Evolutionary conservation across 805 yeast genomes (phyloP).

Genomic region (Starmerella asiatica): DNA sequence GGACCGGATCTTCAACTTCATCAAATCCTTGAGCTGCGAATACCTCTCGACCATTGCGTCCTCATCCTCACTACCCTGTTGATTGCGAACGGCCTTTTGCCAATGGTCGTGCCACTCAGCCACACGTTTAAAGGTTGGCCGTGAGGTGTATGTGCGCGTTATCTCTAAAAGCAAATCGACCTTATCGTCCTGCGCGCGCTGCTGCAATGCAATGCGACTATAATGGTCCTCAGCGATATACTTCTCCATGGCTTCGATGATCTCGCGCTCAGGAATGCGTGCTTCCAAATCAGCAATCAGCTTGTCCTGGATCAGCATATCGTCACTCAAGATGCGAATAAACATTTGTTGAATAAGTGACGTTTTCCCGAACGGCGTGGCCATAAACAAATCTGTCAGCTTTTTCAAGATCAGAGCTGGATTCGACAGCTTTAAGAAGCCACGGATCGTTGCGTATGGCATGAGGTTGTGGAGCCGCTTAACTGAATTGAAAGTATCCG

Average conservation of each 20-base stretch:
- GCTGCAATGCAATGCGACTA: constrained; percentile 23
- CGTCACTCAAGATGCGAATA: constrained; percentile 60
- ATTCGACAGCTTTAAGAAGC: constrained; percentile 68
- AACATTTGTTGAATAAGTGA: constrained; percentile 65
- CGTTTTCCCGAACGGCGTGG: constrained; percentile 56
- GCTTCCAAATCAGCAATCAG: constrained; percentile 37
- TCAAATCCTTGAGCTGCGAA: constrained; percentile 44
- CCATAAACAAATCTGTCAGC: constrained; percentile 67
- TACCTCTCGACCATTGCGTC: constrained; percentile 33
- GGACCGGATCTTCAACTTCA: constrained; percentile 50
- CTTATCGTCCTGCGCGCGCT: constrained; percentile 18
- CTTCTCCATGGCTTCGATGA: constrained; percentile 17
- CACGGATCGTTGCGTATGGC: constrained; percentile 68
- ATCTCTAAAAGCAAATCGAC: constrained; percentile 19
- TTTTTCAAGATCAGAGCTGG: constrained; percentile 75
- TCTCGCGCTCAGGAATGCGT: constrained; percentile 25
- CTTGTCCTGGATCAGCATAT: constrained; percentile 47
- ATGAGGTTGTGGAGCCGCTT: constrained; percentile 59
- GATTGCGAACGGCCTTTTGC: constrained; percentile 26
- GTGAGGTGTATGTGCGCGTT: constrained; percentile 5
- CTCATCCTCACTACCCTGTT: constrained; percentile 17
- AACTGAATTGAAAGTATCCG: constrained; percentile 58
- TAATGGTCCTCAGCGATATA: constrained; percentile 19
- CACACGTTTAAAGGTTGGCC: constrained; percentile 17
- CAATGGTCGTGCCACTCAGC: constrained; percentile 26